These are phyloP conservation scores for Pichia sp. DNA, from an alignment of 1,139 yeast genomes.

Conservation along the genomic window DNA sequence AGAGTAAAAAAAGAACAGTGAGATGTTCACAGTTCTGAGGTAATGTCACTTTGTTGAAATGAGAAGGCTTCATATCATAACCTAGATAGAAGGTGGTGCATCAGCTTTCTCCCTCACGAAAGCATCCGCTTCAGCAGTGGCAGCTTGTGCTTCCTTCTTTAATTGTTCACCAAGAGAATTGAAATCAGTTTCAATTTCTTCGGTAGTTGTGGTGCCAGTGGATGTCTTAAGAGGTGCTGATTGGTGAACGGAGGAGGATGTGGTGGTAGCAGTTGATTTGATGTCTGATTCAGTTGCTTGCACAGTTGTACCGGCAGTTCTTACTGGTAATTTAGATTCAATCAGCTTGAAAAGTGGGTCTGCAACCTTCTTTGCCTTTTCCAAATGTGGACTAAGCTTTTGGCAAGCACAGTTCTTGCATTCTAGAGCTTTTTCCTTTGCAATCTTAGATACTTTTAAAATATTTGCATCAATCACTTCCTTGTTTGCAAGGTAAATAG, in stretches of 20 bases:
- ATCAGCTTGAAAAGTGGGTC: constrained; percentile 60
- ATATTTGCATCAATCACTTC: constrained; percentile 73
- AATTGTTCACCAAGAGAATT: constrained; percentile 18
- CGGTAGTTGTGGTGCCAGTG: constrained; percentile 5
- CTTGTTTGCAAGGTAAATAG: constrained; percentile 66
- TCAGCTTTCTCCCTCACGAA: constrained; percentile 11
- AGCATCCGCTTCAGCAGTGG: constrained; percentile 7
- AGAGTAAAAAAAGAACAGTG: too few species aligned
- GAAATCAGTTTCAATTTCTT: constrained; percentile 15
- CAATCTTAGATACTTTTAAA: constrained; percentile 47
- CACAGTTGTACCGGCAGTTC: constrained; percentile 70
- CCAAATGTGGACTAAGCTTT: constrained; percentile 41
- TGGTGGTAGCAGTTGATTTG: constrained; percentile 28
- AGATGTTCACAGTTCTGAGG: too few species aligned
- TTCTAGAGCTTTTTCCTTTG: constrained; percentile 51
- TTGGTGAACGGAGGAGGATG: constrained; percentile 12
- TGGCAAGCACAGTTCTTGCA: constrained; percentile 44
- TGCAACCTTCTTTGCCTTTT: constrained; percentile 43
- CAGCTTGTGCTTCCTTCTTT: constrained; percentile 14
- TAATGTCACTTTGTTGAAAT: too few species aligned
- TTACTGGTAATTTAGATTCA: constrained; percentile 53
- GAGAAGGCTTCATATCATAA: not conserved
- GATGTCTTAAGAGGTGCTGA: constrained; percentile 6
- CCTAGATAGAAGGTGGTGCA: constrained; percentile 6
- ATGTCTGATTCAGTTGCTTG: constrained; percentile 15